Base-by-base conservation (phyloP, 2,329 filamentous ascomycete genomes). In the Polychaeton citri region DNA sequence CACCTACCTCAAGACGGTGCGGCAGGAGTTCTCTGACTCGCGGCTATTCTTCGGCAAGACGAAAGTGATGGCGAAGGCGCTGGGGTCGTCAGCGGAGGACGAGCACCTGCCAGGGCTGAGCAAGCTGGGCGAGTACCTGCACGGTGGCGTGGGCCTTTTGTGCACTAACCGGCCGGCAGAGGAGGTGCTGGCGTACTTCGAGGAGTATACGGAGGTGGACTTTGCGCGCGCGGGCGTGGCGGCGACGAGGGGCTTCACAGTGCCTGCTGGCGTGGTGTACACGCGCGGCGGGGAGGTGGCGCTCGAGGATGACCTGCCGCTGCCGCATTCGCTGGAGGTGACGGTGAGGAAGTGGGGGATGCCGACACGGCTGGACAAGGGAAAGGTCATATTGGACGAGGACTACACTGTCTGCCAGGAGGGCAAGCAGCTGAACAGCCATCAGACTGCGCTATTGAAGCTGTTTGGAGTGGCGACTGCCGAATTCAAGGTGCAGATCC, bases 11-110 rank as follows among this genome's bases (percentile, higher is more conserved):
- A 94, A 95, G 67, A 77, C 85, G 53, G 83, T 96, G 49, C 79
- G 88, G 49, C 74, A 77, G 47, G 81, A 94, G 52, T 78, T 95
- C 50, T 70, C 71, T 34, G 86, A 95, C 65, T 81, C 81, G 68
- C 76, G 87, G 51, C 69, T 98, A 59, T 96, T 96, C 76, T 96
- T 95, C 64, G 90, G 88, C 65, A 98, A 96, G 69, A 96, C 88
- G 41, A 96, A 96, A 66, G 87, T 98, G 61, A 96, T 96, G 86
- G 79, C 83, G 51, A 88, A 90, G 64, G 87, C 90, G 38, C 80
- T 98, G 18, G 90, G 90, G 55, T 73, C 74, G 45, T 78, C 70
- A 36, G 71, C 77, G 47, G 51, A 53, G 26, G 81, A 84, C 52
- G 84, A 87, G 63, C 74, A 82, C 62, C 81, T 84, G 48, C 74